Evolutionary conservation across 2,329 filamentous ascomycete genomes (phyloP).

Genomic region (Aspergillus pseudotamarii): DNA sequence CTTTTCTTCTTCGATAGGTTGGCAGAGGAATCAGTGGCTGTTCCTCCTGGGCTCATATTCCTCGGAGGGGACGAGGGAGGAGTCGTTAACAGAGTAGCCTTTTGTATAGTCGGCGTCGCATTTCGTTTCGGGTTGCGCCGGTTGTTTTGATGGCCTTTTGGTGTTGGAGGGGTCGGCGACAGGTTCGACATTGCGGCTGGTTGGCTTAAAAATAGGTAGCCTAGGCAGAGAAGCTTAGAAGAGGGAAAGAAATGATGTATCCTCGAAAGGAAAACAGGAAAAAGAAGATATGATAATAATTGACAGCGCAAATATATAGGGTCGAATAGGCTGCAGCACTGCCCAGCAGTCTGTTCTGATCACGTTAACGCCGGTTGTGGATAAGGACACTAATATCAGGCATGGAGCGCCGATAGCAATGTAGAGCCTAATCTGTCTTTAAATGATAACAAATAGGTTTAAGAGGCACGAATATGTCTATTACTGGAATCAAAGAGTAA

Average conservation of each 20-base stretch:
- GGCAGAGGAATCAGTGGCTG: constrained; percentile 33
- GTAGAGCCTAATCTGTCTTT: neutral
- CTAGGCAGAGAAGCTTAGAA: constrained; percentile 35
- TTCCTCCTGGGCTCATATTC: constrained; percentile 34
- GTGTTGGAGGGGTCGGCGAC: constrained; percentile 39
- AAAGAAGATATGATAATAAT: constrained; percentile 21
- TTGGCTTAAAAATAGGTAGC: constrained; percentile 57
- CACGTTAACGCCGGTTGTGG: constrained; percentile 26
- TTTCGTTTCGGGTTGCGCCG: constrained; percentile 41
- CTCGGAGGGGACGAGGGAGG: constrained; percentile 42
- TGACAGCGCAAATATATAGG: constrained; percentile 18
- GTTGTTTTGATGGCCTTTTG: constrained; percentile 42
- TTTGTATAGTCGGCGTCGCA: constrained; percentile 35
- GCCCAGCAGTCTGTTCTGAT: constrained; percentile 38
- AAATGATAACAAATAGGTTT: constrained; percentile 13
- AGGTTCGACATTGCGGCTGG: constrained; percentile 49
- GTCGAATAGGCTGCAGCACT: constrained; percentile 28
- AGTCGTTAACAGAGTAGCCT: constrained; percentile 32
- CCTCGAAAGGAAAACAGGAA: constrained; percentile 9
- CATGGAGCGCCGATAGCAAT: constrained; percentile 3
- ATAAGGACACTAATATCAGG: constrained; percentile 9
- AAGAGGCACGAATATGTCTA: constrained; percentile 19
- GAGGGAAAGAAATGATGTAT: constrained; percentile 24
- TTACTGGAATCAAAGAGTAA: constrained; percentile 19
- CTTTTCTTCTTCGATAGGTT: constrained; percentile 41